Conservation (phyloP, 305 asterid species). For the Caryopteris hybrid region DNA sequence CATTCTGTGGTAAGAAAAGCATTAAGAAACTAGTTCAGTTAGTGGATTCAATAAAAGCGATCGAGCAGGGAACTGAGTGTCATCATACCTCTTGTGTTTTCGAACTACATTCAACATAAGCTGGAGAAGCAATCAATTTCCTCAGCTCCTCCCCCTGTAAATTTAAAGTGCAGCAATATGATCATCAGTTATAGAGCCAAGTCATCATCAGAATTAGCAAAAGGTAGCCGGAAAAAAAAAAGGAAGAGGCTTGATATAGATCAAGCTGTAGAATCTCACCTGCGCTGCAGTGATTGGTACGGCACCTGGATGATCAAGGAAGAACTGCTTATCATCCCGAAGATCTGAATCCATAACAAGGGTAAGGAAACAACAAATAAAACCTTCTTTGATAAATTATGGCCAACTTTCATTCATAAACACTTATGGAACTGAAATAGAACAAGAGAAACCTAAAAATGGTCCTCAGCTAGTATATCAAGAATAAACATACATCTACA, state of each 20-base stretch:
- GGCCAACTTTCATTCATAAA: neutral
- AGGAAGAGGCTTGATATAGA: neutral
- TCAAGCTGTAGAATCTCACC: slow-evolving; percentile 31
- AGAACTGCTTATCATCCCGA: slow-evolving; percentile 92
- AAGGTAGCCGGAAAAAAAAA: neutral
- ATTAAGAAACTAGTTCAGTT: slow-evolving; percentile 7
- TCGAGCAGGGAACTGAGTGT: neutral
- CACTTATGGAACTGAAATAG: neutral
- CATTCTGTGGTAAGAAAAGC: slow-evolving; percentile 49
- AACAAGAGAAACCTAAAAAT: neutral
- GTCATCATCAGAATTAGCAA: neutral
- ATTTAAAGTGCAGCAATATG: slow-evolving; percentile 13
- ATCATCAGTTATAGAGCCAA: slow-evolving; percentile 8
- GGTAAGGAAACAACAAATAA: slow-evolving; percentile 15
- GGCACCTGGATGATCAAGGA: slow-evolving; percentile 85
- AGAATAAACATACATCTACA: neutral
- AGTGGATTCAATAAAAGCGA: neutral
- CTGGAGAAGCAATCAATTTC: slow-evolving; percentile 73
- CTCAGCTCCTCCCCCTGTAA: slow-evolving; percentile 87
- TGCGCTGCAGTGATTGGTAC: slow-evolving; percentile 88
- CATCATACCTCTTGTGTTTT: slow-evolving; percentile 74
- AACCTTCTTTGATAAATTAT: slow-evolving; percentile 17
- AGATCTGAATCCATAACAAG: slow-evolving; percentile 55
- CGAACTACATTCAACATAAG: slow-evolving; percentile 92
- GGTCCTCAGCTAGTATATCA: neutral